Conservation (phyloP, 1,284 basidiomycete genomes). For the Cronartium quercuum region DNA sequence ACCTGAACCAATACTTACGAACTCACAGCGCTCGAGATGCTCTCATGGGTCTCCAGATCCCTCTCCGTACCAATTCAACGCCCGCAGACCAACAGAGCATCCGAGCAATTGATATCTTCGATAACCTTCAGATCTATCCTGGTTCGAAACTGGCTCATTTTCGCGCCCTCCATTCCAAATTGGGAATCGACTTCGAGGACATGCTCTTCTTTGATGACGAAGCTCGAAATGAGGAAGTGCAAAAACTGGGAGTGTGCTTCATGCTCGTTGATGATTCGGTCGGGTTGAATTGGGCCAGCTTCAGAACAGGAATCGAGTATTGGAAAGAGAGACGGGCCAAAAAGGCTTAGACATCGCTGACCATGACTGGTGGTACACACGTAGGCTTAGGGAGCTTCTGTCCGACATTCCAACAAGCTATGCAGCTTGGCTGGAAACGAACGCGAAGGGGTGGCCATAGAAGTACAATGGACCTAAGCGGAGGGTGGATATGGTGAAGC, state of each 20-base stretch:
- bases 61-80: not conserved
- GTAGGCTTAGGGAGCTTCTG: too few relatives aligned
- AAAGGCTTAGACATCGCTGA: too few relatives aligned
- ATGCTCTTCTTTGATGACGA: slow-evolving; percentile 49
- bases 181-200: slow-evolving; percentile 44
- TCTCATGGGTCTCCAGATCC: not conserved
- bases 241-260: slow-evolving; percentile 43
- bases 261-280: not conserved
- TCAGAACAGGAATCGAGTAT: not conserved
- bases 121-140: slow-evolving; percentile 47
- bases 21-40: not conserved
- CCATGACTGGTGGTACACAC: too few relatives aligned
- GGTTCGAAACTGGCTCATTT: slow-evolving; percentile 48
- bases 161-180: slow-evolving; percentile 41
- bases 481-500: too few relatives aligned
- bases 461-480: too few relatives aligned
- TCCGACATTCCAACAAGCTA: too few relatives aligned
- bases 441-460: too few relatives aligned
- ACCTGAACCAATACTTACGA: not conserved
- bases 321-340: not conserved
- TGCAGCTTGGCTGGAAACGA: too few relatives aligned
- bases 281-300: not conserved
- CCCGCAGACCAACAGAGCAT: not conserved
- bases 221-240: slow-evolving; percentile 44
- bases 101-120: slow-evolving; percentile 40